Evolutionary conservation across 1,284 basidiomycete genomes (phyloP).

Genomic region (Boletus calvinii): DNA sequence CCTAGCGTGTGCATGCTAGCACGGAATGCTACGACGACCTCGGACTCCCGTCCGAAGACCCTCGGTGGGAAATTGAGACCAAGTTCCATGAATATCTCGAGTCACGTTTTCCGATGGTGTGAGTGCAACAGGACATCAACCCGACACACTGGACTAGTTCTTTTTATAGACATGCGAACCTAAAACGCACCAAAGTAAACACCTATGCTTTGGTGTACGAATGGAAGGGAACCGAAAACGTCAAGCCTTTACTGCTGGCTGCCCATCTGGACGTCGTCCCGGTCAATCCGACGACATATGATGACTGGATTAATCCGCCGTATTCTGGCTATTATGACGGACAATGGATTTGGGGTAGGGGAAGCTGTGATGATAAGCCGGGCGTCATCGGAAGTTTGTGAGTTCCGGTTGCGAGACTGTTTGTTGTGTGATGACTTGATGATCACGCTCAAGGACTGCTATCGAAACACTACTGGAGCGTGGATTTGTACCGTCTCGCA

Average conservation of each 20-base stretch:
- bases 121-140: slow-evolving; percentile 9
- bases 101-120: slow-evolving; percentile 43
- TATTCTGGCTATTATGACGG: slow-evolving; percentile 52
- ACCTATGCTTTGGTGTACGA: slow-evolving; percentile 62
- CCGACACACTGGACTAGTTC: background rate
- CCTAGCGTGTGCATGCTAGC: slow-evolving; percentile 12
- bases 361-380: slow-evolving; percentile 62
- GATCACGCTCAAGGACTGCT: slow-evolving; percentile 38
- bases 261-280: slow-evolving; percentile 65
- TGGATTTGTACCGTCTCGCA: slow-evolving; percentile 51
- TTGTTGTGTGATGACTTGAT: background rate
- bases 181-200: slow-evolving; percentile 54
- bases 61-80: slow-evolving; percentile 44
- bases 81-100: slow-evolving; percentile 45
- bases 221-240: slow-evolving; percentile 54
- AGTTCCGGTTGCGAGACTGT: slow-evolving; percentile 15
- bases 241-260: slow-evolving; percentile 63
- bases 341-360: slow-evolving; percentile 60
- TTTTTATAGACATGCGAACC: slow-evolving; percentile 42
- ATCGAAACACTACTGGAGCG: slow-evolving; percentile 54
- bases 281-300: slow-evolving; percentile 50
- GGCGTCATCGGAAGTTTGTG: slow-evolving; percentile 58
- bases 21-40: slow-evolving; percentile 44
- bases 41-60: slow-evolving; percentile 41
- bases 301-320: slow-evolving; percentile 53